phyloP scores from a whole-genome alignment of 768 basidiomycete genomes.

The Gautieria morchelliformis region DNA sequence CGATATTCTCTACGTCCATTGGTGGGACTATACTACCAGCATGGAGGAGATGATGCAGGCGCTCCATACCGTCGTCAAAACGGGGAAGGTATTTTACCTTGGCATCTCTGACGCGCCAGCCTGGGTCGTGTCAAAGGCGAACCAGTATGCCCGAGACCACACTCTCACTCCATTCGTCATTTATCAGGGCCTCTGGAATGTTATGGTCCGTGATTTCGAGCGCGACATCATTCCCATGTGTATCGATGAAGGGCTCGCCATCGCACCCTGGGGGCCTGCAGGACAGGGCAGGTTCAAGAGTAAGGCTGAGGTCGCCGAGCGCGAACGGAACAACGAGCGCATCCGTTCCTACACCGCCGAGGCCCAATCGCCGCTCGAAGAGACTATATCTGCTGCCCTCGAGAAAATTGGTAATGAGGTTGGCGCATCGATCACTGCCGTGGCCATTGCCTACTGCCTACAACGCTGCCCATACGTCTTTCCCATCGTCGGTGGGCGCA shows the following conservation, averaged over 20 bases:
- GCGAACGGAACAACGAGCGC: slow-evolving; percentile 1
- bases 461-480: slow-evolving; percentile 25
- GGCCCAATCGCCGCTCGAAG: slow-evolving; percentile 7
- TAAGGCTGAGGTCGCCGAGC: slow-evolving; percentile 27
- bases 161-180: slow-evolving; percentile 33
- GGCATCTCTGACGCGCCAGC: slow-evolving; percentile 25
- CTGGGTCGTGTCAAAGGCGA: slow-evolving; percentile 28
- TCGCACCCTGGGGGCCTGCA: slow-evolving; percentile 35
- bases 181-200: slow-evolving; percentile 30
- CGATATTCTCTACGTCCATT: slow-evolving; percentile 23
- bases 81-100: slow-evolving; percentile 35
- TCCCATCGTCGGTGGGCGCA: slow-evolving; percentile 17
- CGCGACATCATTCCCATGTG: slow-evolving; percentile 34
- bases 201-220: slow-evolving; percentile 28
- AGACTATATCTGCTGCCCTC: slow-evolving; percentile 9
- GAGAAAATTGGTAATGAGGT: slow-evolving; percentile 11
- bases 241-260: slow-evolving; percentile 22
- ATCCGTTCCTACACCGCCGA: not conserved
- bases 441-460: not conserved
- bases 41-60: slow-evolving; percentile 32
- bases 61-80: slow-evolving; percentile 30
- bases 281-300: slow-evolving; percentile 32
- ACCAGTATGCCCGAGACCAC: slow-evolving; percentile 29
- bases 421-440: slow-evolving; percentile 3
- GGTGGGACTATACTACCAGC: slow-evolving; percentile 26